Conservation (phyloP, 192 early-diverging fungal species). For the Backusella tarrabulga region DNA sequence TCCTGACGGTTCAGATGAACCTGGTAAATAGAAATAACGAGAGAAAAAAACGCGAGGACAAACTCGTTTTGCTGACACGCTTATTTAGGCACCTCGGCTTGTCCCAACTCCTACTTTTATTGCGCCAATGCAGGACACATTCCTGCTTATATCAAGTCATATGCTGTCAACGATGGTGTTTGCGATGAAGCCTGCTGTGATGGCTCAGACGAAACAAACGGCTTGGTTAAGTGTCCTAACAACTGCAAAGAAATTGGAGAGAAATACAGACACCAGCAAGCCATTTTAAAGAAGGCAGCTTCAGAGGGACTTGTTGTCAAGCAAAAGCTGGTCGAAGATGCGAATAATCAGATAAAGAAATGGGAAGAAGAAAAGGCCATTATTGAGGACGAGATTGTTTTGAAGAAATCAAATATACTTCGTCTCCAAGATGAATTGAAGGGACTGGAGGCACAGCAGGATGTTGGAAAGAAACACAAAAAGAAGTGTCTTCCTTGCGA, state of each 20-base stretch:
- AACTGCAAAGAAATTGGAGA: conserved; percentile 65
- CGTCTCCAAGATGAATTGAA: conserved; percentile 6
- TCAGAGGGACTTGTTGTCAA: conserved; percentile 21
- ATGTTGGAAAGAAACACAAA: conserved; percentile 30
- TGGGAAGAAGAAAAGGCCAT: conserved; percentile 19
- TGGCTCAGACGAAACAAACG: conserved; percentile 84
- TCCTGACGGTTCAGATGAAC: conserved; percentile 91
- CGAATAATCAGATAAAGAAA: not conserved
- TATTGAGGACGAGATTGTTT: conserved; percentile 28
- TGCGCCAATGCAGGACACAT: conserved; percentile 81
- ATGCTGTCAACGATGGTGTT: conserved; percentile 90
- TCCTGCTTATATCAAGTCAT: conserved; percentile 61
- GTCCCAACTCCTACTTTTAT: conserved; percentile 74
- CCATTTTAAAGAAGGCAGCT: conserved; percentile 18
- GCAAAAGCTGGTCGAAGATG: conserved; percentile 21
- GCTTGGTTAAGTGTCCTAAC: conserved; percentile 65
- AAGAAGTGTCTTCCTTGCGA: not conserved
- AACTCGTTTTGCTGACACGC: not conserved
- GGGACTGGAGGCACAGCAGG: not conserved
- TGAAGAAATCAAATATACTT: conserved; percentile 26
- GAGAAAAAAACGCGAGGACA: not conserved
- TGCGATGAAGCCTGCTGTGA: conserved; percentile 97
- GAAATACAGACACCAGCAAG: conserved; percentile 38
- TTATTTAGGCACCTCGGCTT: conserved; percentile 84
- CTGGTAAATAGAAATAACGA: conserved; percentile 52